Percentiles rank a stretch among this genome's conserved stretches.
Evolutionary conservation across 257 asterid genomes (phyloP).

Genomic region (Solanum rostratum): DNA sequence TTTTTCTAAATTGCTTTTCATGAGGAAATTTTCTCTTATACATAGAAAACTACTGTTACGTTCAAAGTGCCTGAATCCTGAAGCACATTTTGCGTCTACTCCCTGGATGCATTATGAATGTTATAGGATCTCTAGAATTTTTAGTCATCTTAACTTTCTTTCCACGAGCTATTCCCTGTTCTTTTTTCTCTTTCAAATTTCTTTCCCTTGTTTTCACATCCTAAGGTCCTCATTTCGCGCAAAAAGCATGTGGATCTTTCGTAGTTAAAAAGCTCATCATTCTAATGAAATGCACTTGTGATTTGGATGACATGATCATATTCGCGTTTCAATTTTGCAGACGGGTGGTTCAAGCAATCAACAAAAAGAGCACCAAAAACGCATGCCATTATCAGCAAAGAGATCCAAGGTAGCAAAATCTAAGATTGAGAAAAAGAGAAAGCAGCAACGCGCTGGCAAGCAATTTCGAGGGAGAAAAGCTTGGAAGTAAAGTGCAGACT

Average conservation of each 20-base stretch:
- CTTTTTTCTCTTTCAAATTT: background rate
- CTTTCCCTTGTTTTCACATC: background rate
- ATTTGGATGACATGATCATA: background rate
- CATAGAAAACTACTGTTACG: background rate
- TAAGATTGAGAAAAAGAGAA: slow-evolving; percentile 41
- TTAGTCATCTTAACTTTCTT: background rate
- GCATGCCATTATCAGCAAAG: slow-evolving; percentile 71
- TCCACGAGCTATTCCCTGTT: background rate
- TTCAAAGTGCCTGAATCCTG: background rate
- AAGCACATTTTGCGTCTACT: background rate
- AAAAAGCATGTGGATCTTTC: background rate
- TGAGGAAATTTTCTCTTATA: background rate
- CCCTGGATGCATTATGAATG: background rate
- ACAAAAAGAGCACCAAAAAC: slow-evolving; percentile 68
- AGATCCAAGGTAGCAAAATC: slow-evolving; percentile 35
- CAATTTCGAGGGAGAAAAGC: slow-evolving; percentile 94
- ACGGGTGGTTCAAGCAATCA: slow-evolving; percentile 74
- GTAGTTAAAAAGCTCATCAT: background rate
- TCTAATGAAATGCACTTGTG: background rate
- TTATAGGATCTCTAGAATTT: background rate
- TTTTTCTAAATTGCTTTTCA: background rate
- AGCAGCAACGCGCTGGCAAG: slow-evolving; percentile 30
- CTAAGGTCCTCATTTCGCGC: background rate
- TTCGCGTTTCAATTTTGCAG: slow-evolving; percentile 21
- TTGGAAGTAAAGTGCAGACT: slow-evolving; percentile 44